Base-by-base conservation (phyloP, 768 basidiomycete genomes). In the Auricularia heimuer region DNA sequence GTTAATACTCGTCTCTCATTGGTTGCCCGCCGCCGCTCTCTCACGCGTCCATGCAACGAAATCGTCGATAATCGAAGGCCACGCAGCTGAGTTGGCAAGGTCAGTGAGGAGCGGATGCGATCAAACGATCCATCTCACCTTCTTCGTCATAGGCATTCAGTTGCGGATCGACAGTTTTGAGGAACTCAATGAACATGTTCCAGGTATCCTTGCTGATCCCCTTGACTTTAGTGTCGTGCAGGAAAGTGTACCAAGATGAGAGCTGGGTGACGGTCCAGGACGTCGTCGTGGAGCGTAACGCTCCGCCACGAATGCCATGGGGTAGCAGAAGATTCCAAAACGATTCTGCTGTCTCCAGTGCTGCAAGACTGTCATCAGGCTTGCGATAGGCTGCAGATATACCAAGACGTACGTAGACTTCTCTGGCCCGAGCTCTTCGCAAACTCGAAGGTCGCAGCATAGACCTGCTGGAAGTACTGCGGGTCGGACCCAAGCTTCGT, bases 121-220 rank as follows among this genome's bases (percentile, higher is more conserved):
- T 42, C 54, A 56, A 33, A 54, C 16, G 51, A 2, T 8, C 3
- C 34, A 3, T 71, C 78, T 54, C 67, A 90, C 91, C 89, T 79
- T 92, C 88, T 68, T 80, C 76, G 71, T 93, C 90, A 71, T 92
- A 88, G 66, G 84, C 85, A 71, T 77, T 73, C 73, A 94, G 92
- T 63, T 80, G 80, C 36, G 83, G 78, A 75, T 94, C 89, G 71
- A 88, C 88, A 44, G 85, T 81, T 64, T 86, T 85, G 61, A 92
- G 77, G 69, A 93, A 94, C 69, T 89, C 89, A 61, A 87, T 77
- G 70, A 94, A 90, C 91, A 94, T 93, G 62, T 80, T 75, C 92
- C 92, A 94, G 18, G 89, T 90, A 76, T 93, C 92, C 76, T 89
- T 91, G 76, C 90, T 93, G 37, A 95, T 82, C 3, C 90, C 92